Conservation (phyloP, 176 grass and related monocot species). For the Puccinellia tenuiflora region DNA sequence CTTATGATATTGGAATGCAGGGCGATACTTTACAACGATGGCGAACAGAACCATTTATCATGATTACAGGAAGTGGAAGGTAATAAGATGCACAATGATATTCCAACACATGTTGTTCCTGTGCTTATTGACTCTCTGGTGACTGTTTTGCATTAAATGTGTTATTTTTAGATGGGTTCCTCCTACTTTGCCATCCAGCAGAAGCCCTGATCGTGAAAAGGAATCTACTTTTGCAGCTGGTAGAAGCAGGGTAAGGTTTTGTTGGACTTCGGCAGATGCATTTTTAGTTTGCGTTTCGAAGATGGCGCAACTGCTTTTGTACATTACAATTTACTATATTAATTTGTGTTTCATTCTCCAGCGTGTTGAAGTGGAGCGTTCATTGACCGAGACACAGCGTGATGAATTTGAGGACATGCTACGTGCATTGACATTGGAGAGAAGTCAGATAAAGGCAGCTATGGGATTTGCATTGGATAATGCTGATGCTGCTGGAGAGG, state of each 20-base stretch:
- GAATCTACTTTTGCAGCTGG: constrained; percentile 80
- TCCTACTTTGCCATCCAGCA: constrained; percentile 54
- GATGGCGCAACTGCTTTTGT: background rate
- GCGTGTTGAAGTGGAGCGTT: constrained; percentile 92
- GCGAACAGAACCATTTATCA: constrained; percentile 96
- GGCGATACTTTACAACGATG: constrained; percentile 97
- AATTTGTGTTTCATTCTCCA: constrained; percentile 31
- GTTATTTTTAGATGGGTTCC: constrained; percentile 75
- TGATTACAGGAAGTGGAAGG: constrained; percentile 98
- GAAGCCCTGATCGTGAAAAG: constrained; percentile 86
- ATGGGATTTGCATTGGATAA: constrained; percentile 97
- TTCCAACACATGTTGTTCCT: constrained; percentile 12
- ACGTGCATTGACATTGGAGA: constrained; percentile 79
- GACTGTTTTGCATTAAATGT: constrained; percentile 18
- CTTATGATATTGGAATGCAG: constrained; percentile 41
- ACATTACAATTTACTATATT: constrained; percentile 20
- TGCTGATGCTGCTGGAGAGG: constrained; percentile 98
- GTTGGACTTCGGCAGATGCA: background rate
- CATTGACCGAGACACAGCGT: constrained; percentile 94
- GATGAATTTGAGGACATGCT: constrained; percentile 99
- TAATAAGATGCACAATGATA: constrained; percentile 28
- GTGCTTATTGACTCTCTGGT: constrained; percentile 15
- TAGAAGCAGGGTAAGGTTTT: constrained; percentile 85
- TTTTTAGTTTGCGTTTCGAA: background rate
- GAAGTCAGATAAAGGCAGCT: constrained; percentile 86